Percentiles rank a stretch among this genome's conserved stretches.
phyloP scores from a whole-genome alignment of 441 rosid species.

The Adansonia rubrostipa region DNA sequence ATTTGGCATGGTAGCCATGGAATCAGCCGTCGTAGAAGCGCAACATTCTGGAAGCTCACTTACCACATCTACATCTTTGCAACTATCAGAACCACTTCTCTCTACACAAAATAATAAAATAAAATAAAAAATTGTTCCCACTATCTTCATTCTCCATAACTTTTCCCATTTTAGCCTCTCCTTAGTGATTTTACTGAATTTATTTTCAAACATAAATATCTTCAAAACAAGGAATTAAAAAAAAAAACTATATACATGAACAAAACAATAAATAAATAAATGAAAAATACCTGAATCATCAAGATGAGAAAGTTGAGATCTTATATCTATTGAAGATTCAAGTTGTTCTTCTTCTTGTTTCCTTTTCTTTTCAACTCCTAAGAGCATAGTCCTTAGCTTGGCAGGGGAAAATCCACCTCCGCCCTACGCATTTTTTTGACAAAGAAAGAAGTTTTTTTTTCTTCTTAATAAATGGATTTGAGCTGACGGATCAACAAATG shows the following conservation, averaged over 20 bases:
- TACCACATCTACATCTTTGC: slow-evolving; percentile 89
- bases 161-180: neutral
- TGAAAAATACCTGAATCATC: slow-evolving; percentile 49
- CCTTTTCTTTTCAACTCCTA: slow-evolving; percentile 66
- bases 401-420: slow-evolving; percentile 78
- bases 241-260: slow-evolving; percentile 21
- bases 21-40: slow-evolving; percentile 43
- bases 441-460: neutral
- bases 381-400: slow-evolving; percentile 69
- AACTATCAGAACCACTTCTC: slow-evolving; percentile 56
- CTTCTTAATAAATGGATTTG: slow-evolving; percentile 19
- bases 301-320: slow-evolving; percentile 51
- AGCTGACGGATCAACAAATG: slow-evolving; percentile 24
- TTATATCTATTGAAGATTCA: slow-evolving; percentile 49
- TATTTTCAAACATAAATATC: neutral
- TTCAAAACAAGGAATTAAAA: slow-evolving; percentile 16
- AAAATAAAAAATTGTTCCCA: neutral
- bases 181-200: neutral
- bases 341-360: slow-evolving; percentile 36
- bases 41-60: slow-evolving; percentile 62
- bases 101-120: slow-evolving; percentile 40
- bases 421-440: slow-evolving; percentile 28
- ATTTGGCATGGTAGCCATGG: slow-evolving; percentile 35
- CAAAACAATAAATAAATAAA: neutral
- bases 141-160: neutral